Percentiles rank a stretch among this genome's conserved stretches.
Conservation (phyloP, 2,329 filamentous ascomycete genomes). For the Mycosphaerella arachidis region DNA sequence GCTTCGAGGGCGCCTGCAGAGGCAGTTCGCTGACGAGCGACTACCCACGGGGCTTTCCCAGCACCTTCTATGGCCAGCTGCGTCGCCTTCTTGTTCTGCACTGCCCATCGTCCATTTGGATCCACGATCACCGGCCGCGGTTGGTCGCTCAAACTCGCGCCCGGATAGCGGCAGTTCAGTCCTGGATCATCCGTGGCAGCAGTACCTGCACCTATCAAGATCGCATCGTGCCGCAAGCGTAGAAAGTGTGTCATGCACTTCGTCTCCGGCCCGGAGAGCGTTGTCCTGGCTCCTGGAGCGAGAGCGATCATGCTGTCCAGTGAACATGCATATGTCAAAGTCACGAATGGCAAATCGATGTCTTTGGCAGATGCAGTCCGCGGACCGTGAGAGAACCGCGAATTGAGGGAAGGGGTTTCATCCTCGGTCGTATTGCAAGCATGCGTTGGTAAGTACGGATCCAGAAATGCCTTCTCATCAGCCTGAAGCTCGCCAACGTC, state of each 20-base stretch:
- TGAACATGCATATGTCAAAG: constrained; percentile 85
- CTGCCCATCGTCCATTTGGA: constrained; percentile 68
- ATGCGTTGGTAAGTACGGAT: constrained; percentile 44
- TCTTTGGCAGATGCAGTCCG: background rate
- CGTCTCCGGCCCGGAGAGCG: constrained; percentile 73
- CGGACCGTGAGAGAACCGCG: background rate
- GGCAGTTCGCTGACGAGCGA: constrained; percentile 2
- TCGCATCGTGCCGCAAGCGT: constrained; percentile 75
- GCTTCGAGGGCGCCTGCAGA: constrained; percentile 18
- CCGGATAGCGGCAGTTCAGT: constrained; percentile 71
- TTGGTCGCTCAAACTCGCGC: constrained; percentile 53
- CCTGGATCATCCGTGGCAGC: constrained; percentile 79
- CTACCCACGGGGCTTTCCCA: constrained; percentile 64
- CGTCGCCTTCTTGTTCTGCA: constrained; percentile 59
- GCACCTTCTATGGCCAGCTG: constrained; percentile 58
- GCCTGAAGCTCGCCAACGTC: constrained; percentile 31
- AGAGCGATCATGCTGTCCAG: constrained; percentile 77
- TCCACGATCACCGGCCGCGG: constrained; percentile 81
- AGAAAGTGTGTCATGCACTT: constrained; percentile 94
- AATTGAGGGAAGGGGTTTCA: background rate
- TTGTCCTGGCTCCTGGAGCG: constrained; percentile 66
- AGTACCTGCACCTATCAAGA: constrained; percentile 79
- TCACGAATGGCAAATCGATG: constrained; percentile 53
- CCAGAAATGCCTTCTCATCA: constrained; percentile 44
- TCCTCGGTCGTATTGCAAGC: background rate